Conservation (phyloP, 2,329 filamentous ascomycete species). For the Venturia effusa region DNA sequence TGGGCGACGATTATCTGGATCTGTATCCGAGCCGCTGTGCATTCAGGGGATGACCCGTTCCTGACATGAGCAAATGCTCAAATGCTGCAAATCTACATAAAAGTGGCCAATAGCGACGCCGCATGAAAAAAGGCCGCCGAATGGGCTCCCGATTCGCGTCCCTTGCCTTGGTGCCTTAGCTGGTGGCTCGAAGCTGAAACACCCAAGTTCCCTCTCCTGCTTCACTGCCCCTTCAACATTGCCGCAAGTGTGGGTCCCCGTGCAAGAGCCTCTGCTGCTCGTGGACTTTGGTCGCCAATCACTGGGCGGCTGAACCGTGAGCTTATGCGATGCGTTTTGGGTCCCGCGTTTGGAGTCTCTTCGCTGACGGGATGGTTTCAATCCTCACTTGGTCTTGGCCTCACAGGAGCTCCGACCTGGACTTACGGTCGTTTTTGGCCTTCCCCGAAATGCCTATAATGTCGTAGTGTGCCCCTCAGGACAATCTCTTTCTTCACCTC, state of each 20-base stretch:
- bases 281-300: not conserved
- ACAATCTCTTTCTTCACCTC: not conserved
- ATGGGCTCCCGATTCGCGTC: not conserved
- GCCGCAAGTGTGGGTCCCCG: not conserved
- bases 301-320: not conserved
- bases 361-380: not conserved
- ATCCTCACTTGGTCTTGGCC: slow-evolving; percentile 1
- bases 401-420: not conserved
- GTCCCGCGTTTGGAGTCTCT: not conserved
- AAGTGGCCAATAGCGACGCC: not conserved
- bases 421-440: not conserved
- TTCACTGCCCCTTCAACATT: not conserved
- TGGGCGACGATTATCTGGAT: not conserved
- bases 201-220: not conserved
- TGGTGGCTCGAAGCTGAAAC: not conserved
- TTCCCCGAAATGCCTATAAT: not conserved
- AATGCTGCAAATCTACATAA: too few relatives aligned
- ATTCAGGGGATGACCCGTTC: not conserved
- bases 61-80: not conserved
- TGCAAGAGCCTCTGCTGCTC: slow-evolving; percentile 1
- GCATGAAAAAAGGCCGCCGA: not conserved
- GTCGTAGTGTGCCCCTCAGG: not conserved
- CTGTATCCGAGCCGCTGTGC: not conserved
- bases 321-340: not conserved
- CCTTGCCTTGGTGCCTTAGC: not conserved